Evolutionary conservation across 1,284 basidiomycete genomes (phyloP).

Genomic region (Wallemia hederae): DNA sequence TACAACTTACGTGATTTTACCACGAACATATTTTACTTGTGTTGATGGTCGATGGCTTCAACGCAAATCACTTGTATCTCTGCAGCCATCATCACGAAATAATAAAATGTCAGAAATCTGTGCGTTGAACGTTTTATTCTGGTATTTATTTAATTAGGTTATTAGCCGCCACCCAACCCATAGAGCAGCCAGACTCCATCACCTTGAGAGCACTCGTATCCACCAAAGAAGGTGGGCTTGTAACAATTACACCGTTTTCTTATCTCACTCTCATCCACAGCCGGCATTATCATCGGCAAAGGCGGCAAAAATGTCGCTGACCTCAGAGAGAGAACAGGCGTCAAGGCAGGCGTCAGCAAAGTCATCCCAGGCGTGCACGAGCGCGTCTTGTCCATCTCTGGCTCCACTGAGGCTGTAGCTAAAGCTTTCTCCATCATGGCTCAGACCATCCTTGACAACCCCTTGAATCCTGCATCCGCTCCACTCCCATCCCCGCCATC

Average conservation of each 20-base stretch:
- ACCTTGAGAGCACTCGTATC: constrained; percentile 76
- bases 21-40: neutral
- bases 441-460: constrained; percentile 46
- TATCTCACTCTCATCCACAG: constrained; percentile 13
- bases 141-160: neutral
- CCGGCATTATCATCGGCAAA: constrained; percentile 87
- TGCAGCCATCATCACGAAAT: neutral
- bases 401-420: constrained; percentile 66
- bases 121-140: neutral
- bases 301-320: constrained; percentile 90
- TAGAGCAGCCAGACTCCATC: constrained; percentile 29
- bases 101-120: neutral
- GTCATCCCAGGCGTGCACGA: constrained; percentile 92
- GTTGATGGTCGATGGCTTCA: neutral
- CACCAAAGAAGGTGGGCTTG: constrained; percentile 39
- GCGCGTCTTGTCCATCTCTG: constrained; percentile 76
- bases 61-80: neutral
- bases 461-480: constrained; percentile 26
- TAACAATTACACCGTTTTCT: neutral
- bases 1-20: neutral
- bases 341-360: constrained; percentile 95
- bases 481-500: constrained; percentile 26
- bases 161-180: constrained; percentile 1
- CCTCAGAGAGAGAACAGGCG: constrained; percentile 72
- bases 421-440: constrained; percentile 94